These are phyloP conservation scores for Chenopodium formosanum DNA, from an alignment of 148 eudicot genomes.

Conservation along the genomic window DNA sequence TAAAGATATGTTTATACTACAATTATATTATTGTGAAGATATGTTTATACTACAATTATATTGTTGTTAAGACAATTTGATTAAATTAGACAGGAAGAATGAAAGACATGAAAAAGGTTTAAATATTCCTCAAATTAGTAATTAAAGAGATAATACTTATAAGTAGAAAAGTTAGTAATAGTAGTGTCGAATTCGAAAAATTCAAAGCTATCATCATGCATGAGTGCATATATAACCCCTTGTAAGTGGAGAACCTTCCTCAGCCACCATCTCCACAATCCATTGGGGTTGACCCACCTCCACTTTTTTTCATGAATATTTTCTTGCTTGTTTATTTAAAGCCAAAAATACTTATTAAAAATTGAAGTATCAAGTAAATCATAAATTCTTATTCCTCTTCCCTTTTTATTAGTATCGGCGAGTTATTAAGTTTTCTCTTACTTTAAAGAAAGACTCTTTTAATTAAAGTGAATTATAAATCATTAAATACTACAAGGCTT, in stretches of 20 bases:
- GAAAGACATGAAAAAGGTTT: neutral
- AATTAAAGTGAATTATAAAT: too few relatives aligned
- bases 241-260: constrained; percentile 55
- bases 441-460: too few relatives aligned
- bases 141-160: too few relatives aligned
- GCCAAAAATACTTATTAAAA: too few relatives aligned
- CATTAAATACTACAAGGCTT: too few relatives aligned
- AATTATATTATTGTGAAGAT: too few relatives aligned
- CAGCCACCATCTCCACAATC: constrained; percentile 49
- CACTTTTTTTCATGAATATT: neutral
- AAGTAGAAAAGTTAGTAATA: neutral
- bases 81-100: neutral
- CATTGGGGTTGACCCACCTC: constrained; percentile 17
- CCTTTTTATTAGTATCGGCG: too few relatives aligned
- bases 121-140: neutral
- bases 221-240: constrained; percentile 18
- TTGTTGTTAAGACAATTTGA: neutral
- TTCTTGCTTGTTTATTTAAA: neutral
- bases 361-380: too few relatives aligned
- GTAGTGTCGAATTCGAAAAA: neutral
- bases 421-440: too few relatives aligned
- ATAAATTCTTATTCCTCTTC: too few relatives aligned
- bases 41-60: too few relatives aligned
- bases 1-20: too few relatives aligned
- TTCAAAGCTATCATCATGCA: constrained; percentile 33